Percentiles rank a stretch among this genome's conserved stretches.
These are phyloP conservation scores for Nepenthes alata DNA, from an alignment of 179 eudicot genomes.

Conservation along the genomic window DNA sequence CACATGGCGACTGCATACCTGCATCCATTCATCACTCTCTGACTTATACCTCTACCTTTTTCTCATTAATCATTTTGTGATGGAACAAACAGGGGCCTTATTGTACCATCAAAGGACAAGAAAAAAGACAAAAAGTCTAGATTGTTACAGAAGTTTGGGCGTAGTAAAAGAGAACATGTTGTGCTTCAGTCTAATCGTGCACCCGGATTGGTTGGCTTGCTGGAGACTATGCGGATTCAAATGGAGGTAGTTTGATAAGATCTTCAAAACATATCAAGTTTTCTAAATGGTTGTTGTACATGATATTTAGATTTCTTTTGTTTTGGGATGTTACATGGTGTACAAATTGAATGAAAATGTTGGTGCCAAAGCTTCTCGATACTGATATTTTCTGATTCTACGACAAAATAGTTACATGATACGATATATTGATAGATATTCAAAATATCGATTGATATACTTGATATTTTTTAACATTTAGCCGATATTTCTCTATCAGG, in stretches of 20 bases:
- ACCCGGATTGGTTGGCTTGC: constrained; percentile 74
- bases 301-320: too few species aligned
- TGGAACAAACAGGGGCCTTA: constrained; percentile 57
- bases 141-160: constrained; percentile 83
- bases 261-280: not conserved
- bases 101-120: constrained; percentile 89
- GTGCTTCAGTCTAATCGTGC: constrained; percentile 46
- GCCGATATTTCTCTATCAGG: too few species aligned
- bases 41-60: constrained; percentile 3
- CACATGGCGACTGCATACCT: not conserved
- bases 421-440: too few species aligned
- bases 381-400: too few species aligned
- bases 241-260: constrained; percentile 53
- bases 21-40: constrained; percentile 7
- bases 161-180: constrained; percentile 57
- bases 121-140: constrained; percentile 86
- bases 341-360: too few species aligned
- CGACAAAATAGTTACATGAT: too few species aligned
- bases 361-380: too few species aligned
- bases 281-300: too few species aligned
- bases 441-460: too few species aligned
- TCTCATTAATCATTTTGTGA: constrained; percentile 1
- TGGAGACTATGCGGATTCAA: constrained; percentile 92
- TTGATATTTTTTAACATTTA: too few species aligned
- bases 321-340: too few species aligned